phyloP scores from a whole-genome alignment of 345 rosid species.

The Litchi chinensis region DNA sequence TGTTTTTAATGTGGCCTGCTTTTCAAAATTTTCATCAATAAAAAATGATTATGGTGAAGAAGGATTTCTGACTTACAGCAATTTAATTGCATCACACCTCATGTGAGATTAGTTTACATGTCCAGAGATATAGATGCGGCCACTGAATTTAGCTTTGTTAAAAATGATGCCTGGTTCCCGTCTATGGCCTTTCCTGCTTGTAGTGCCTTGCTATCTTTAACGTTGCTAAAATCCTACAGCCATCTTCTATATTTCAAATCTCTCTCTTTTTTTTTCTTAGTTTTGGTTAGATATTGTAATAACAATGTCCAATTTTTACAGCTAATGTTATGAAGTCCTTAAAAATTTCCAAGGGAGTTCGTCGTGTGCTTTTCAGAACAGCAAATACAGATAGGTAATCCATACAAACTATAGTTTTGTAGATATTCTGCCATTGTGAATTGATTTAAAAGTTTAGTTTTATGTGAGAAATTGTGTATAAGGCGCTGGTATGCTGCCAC shows the following conservation, averaged over 20 bases:
- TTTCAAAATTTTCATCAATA: too few relatives aligned
- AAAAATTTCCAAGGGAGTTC: constrained; percentile 72
- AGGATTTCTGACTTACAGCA: too few relatives aligned
- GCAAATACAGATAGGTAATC: constrained; percentile 79
- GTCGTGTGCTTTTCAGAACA: constrained; percentile 87
- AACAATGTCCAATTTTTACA: constrained; percentile 23
- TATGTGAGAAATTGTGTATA: not conserved
- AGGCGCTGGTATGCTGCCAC: not conserved
- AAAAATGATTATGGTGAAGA: too few relatives aligned
- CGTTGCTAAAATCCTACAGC: not conserved
- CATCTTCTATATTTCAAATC: too few relatives aligned
- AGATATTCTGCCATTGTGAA: not conserved
- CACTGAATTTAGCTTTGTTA: too few relatives aligned
- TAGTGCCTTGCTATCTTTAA: not conserved
- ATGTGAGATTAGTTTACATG: too few relatives aligned
- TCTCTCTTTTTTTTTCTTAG: not conserved
- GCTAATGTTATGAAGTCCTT: constrained; percentile 87
- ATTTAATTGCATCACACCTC: too few relatives aligned
- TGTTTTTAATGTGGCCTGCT: too few relatives aligned
- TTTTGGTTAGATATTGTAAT: not conserved
- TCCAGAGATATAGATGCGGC: too few relatives aligned
- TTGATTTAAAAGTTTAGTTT: not conserved
- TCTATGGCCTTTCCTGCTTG: not conserved
- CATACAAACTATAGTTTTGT: not conserved
- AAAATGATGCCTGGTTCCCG: not conserved